These are phyloP conservation scores for Leccinellum albellum DNA, from an alignment of 768 basidiomycete species.

Conservation along the genomic window DNA sequence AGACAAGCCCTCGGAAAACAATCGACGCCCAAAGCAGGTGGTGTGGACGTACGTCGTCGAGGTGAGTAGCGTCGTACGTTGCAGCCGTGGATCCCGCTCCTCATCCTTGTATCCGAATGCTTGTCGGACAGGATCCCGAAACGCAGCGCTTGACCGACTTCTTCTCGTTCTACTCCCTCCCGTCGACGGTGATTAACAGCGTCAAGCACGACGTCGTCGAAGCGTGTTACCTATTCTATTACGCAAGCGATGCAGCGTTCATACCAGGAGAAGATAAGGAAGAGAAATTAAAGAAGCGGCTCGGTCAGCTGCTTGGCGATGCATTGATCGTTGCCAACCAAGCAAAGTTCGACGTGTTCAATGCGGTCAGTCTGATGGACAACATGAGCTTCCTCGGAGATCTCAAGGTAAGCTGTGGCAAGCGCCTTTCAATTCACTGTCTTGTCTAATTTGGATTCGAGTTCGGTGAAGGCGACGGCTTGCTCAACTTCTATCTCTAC, in stretches of 20 bases:
- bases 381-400: slow-evolving; percentile 79
- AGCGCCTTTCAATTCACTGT: not conserved
- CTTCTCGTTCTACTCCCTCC: slow-evolving; percentile 95
- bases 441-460: slow-evolving; percentile 30
- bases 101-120: not conserved
- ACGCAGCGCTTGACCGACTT: slow-evolving; percentile 89
- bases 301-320: slow-evolving; percentile 73
- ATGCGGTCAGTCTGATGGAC: slow-evolving; percentile 93
- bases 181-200: slow-evolving; percentile 85
- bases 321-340: slow-evolving; percentile 76
- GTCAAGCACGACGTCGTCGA: slow-evolving; percentile 71
- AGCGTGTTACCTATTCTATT: slow-evolving; percentile 95
- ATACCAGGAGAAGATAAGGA: slow-evolving; percentile 57
- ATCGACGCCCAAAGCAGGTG: slow-evolving; percentile 73
- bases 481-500: slow-evolving; percentile 89
- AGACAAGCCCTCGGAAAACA: slow-evolving; percentile 34
- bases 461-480: slow-evolving; percentile 93
- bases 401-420: slow-evolving; percentile 58
- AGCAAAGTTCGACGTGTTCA: slow-evolving; percentile 94
- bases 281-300: slow-evolving; percentile 59
- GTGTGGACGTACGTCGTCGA: slow-evolving; percentile 97
- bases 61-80: slow-evolving; percentile 41
- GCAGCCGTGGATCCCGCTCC: not conserved
- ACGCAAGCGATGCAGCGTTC: slow-evolving; percentile 79
- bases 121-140: slow-evolving; percentile 60